Evolutionary conservation across 495 filamentous ascomycete species (phyloP), one percentile per base, ranked within the genome.

Genomic region (Delitschia confertaspora): DNA sequence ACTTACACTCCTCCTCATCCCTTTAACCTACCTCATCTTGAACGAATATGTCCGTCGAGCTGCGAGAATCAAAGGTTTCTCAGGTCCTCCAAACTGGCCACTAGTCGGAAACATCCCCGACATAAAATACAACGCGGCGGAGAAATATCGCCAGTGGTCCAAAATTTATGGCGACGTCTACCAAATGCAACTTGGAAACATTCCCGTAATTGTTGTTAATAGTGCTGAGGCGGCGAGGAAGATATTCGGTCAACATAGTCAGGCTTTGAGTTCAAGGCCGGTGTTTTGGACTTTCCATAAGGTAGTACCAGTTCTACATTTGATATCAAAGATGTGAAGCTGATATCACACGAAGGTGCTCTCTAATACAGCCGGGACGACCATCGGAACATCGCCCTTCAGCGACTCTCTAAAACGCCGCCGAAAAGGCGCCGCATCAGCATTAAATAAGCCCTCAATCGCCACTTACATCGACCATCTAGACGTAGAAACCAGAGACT

Each of bases 201-300:
- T 74, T 17, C 70, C 71, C 0, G 66, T 80, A 4, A 64, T 83
- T 0, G 69, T 83, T 8, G 74, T 79, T 4, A 79, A 79, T 51
- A 73, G 69, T 21, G 71, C 74, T 3, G 68, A 69, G 1, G 55
- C 72, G 3, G 77, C 74, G 5, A 78, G 73, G 51, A 58, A 66
- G 18, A 47, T 83, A 3, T 79, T 80, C 48, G 68, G 70, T 7
- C 65, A 74, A 13, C 74, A 79, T 60, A 60, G 62, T 16, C 63
- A 67, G 35, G 75, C 76, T 1, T 45, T 79, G 38, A 74, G 69
- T 49, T 77, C 72, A 4, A 61, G 77, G 42, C 78, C 78, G 0
- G 72, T 74, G 36, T 70, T 76, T 26, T 80, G 79, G 59, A 81
- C 76, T 3, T 80, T 80, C 53, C 78, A 82, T 41, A 78, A 76